Evolutionary conservation across 345 rosid species (phyloP).

Genomic region (Excoecaria agallocha): DNA sequence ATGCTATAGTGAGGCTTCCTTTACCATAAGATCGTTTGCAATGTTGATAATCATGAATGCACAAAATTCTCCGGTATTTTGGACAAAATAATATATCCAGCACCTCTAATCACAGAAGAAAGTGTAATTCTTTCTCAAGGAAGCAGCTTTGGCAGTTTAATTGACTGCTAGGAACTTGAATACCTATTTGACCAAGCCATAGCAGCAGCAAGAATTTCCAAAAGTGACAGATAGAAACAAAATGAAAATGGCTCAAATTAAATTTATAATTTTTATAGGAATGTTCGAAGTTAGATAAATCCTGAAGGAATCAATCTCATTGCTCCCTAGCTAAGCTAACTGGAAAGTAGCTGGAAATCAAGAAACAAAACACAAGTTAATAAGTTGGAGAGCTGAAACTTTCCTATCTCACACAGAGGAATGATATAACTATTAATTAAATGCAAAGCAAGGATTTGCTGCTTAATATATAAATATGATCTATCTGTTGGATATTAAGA

Average conservation of each 20-base stretch:
- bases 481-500: no score
- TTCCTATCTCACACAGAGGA: no score
- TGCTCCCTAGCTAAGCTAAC: no score
- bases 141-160: conserved; percentile 45
- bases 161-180: conserved; percentile 34
- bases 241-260: not conserved
- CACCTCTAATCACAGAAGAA: conserved; percentile 50
- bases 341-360: no score
- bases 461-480: no score
- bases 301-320: no score
- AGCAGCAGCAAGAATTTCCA: conserved; percentile 85
- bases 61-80: conserved; percentile 45
- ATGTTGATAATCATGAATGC: not conserved
- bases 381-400: no score
- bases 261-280: not conserved
- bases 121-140: conserved; percentile 76
- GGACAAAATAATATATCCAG: conserved; percentile 59
- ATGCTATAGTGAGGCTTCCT: not conserved
- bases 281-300: not conserved
- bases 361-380: no score
- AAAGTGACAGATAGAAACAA: conserved; percentile 55
- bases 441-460: no score
- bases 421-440: no score
- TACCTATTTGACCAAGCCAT: conserved; percentile 96
- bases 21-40: not conserved